Conservation (phyloP, 768 basidiomycete species). For the Arthromyces matolae region DNA sequence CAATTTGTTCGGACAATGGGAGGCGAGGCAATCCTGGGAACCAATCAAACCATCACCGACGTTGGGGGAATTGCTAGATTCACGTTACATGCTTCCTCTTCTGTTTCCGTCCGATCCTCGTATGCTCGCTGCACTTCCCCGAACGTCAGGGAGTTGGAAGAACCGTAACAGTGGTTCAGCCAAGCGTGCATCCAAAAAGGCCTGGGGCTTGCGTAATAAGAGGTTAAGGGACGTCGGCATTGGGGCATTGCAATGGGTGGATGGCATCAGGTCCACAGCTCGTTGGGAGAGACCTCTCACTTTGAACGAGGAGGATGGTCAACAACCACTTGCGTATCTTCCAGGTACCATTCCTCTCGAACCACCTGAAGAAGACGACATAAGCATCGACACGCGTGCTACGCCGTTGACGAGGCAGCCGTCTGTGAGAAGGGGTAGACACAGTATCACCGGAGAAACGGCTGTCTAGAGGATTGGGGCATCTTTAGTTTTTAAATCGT, state of each 20-base stretch:
- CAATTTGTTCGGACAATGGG: slow-evolving; percentile 67
- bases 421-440: slow-evolving; percentile 51
- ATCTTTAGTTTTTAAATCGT: no score
- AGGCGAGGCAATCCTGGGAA: slow-evolving; percentile 69
- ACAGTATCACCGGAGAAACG: slow-evolving; percentile 43
- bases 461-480: no score
- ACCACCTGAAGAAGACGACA: slow-evolving; percentile 11
- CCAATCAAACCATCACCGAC: slow-evolving; percentile 76
- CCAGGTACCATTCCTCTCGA: slow-evolving; percentile 26
- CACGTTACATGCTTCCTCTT: slow-evolving; percentile 88
- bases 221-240: slow-evolving; percentile 60
- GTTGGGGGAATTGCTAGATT: slow-evolving; percentile 89
- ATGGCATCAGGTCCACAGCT: slow-evolving; percentile 56
- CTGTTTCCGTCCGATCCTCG: slow-evolving; percentile 79
- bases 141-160: slow-evolving; percentile 33
- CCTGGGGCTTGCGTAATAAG: slow-evolving; percentile 57
- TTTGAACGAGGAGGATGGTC: slow-evolving; percentile 37
- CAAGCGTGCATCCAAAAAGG: slow-evolving; percentile 33
- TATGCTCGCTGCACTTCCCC: slow-evolving; percentile 68
- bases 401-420: slow-evolving; percentile 69
- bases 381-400: slow-evolving; percentile 38
- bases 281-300: slow-evolving; percentile 54
- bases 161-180: background rate
- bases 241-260: slow-evolving; percentile 65
- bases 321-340: slow-evolving; percentile 20